Evolutionary conservation across 257 asterid genomes (phyloP).

Genomic region (Ocimum tenuiflorum): DNA sequence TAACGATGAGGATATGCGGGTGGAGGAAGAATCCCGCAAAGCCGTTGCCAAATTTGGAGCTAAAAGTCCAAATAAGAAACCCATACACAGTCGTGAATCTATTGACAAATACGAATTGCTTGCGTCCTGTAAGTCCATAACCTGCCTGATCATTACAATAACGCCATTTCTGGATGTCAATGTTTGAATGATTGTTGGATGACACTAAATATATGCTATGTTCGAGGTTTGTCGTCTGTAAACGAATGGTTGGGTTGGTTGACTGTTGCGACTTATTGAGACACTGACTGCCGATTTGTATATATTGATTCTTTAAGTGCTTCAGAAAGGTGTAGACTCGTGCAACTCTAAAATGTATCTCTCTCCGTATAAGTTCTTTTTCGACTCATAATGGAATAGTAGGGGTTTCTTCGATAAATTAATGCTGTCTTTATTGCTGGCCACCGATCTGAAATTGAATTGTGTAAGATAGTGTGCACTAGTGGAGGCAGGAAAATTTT

Average conservation of each 20-base stretch:
- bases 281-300: neutral
- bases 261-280: neutral
- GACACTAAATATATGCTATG: neutral
- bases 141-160: neutral
- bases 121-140: slow-evolving; percentile 37
- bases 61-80: slow-evolving; percentile 24
- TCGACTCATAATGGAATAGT: neutral
- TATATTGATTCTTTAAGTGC: neutral
- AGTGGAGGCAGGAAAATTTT: neutral
- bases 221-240: neutral
- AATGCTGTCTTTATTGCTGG: neutral
- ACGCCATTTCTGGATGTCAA: neutral
- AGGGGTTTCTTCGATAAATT: neutral
- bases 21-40: slow-evolving; percentile 35
- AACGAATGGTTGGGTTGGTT: neutral
- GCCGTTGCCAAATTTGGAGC: slow-evolving; percentile 25
- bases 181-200: neutral
- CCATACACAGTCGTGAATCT: slow-evolving; percentile 13
- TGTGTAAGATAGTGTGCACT: neutral
- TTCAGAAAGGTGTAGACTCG: neutral
- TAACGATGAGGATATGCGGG: slow-evolving; percentile 31
- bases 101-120: slow-evolving; percentile 53
- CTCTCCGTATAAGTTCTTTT: neutral
- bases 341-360: neutral
- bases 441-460: too few species aligned